Conservation (phyloP, 768 basidiomycete species). For the Serendipita sp. region DNA sequence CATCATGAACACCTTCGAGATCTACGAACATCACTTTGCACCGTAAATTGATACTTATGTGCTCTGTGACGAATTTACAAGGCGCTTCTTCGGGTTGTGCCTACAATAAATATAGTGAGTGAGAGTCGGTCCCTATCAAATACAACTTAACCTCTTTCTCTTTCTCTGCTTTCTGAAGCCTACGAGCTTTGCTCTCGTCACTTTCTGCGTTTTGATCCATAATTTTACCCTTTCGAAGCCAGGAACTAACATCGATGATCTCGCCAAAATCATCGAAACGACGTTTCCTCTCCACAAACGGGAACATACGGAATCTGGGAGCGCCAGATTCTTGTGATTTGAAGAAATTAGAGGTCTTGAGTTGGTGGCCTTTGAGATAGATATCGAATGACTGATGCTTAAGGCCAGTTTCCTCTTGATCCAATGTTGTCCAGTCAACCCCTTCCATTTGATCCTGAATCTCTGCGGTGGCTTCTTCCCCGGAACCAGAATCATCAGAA, state of each 20-base stretch:
- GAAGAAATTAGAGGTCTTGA: slow-evolving; percentile 74
- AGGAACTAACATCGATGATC: slow-evolving; percentile 86
- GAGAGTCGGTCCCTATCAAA: background rate
- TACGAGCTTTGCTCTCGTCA: slow-evolving; percentile 56
- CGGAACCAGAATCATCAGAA: slow-evolving; percentile 40
- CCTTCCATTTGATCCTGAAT: slow-evolving; percentile 40
- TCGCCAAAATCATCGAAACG: slow-evolving; percentile 94
- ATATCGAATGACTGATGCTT: slow-evolving; percentile 86
- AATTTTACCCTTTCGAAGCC: slow-evolving; percentile 81
- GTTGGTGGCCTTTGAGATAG: slow-evolving; percentile 91
- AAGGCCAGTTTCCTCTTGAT: slow-evolving; percentile 59
- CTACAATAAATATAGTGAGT: slow-evolving; percentile 23
- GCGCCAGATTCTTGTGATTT: slow-evolving; percentile 53
- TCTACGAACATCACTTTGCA: slow-evolving; percentile 86
- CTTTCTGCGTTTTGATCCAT: slow-evolving; percentile 81
- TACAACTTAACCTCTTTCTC: slow-evolving; percentile 50
- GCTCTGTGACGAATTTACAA: slow-evolving; percentile 72
- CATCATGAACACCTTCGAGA: slow-evolving; percentile 93
- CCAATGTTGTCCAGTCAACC: slow-evolving; percentile 46
- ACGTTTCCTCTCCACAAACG: slow-evolving; percentile 82
- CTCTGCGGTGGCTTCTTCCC: slow-evolving; percentile 41
- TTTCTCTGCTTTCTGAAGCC: slow-evolving; percentile 54
- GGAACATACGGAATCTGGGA: slow-evolving; percentile 92
- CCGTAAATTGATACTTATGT: slow-evolving; percentile 61
- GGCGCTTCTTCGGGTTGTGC: slow-evolving; percentile 70